Percentiles rank a stretch among this genome's conserved stretches.
Evolutionary conservation across 1,284 basidiomycete genomes (phyloP).

Genomic region (Earliella scabrosa): DNA sequence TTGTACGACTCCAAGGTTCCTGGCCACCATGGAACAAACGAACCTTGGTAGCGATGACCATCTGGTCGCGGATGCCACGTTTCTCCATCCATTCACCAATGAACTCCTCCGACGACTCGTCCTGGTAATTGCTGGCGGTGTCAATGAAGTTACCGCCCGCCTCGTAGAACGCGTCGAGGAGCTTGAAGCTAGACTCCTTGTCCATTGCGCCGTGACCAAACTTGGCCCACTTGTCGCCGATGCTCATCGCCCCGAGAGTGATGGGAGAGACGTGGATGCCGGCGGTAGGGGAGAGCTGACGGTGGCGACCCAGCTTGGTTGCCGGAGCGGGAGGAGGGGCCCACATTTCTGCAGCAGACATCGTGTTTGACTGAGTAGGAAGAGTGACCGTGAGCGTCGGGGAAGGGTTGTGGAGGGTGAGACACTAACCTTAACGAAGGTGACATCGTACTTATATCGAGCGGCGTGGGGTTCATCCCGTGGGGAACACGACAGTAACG

Average conservation of each 20-base stretch:
- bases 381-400: too few relatives aligned
- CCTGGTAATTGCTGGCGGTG: conserved; percentile 48
- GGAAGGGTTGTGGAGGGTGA: too few relatives aligned
- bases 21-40: too few relatives aligned
- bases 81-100: conserved; percentile 62
- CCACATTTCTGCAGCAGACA: too few relatives aligned
- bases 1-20: too few relatives aligned
- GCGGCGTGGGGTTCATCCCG: too few relatives aligned
- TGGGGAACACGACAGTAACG: too few relatives aligned
- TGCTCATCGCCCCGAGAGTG: conserved; percentile 51
- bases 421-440: too few relatives aligned
- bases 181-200: conserved; percentile 40
- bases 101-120: conserved; percentile 47
- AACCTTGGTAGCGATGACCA: conserved; percentile 37
- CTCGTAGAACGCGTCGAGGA: conserved; percentile 48
- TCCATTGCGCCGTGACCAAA: conserved; percentile 39
- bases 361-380: too few relatives aligned
- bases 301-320: conserved; percentile 42
- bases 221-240: conserved; percentile 46
- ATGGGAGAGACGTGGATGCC: conserved; percentile 46
- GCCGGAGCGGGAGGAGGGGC: neutral
- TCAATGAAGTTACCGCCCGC: conserved; percentile 59
- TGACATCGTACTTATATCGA: too few relatives aligned
- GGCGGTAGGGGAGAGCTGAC: conserved; percentile 42
- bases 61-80: conserved; percentile 43